Evolutionary conservation across 768 basidiomycete genomes (phyloP).

Genomic region (Cyathus striatus): DNA sequence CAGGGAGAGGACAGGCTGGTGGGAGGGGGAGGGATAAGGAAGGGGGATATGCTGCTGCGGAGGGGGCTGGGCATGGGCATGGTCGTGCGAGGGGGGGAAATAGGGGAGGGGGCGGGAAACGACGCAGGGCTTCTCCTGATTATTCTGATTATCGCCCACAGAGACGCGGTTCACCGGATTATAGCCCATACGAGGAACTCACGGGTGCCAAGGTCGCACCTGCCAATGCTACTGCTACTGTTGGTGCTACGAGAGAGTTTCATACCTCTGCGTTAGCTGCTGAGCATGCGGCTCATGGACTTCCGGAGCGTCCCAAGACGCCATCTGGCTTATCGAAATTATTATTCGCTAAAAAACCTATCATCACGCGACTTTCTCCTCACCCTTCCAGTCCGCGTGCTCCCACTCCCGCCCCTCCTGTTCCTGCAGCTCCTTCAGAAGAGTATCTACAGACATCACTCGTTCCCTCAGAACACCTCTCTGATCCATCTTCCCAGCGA

Average conservation of each 20-base stretch:
- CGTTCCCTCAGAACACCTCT: constrained; percentile 19
- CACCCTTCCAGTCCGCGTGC: not conserved
- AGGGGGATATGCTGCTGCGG: too few species aligned
- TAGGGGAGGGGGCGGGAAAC: not conserved
- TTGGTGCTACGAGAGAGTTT: not conserved
- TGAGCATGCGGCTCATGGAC: not conserved
- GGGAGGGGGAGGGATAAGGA: not conserved
- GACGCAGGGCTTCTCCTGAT: not conserved
- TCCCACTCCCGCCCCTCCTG: constrained; percentile 4
- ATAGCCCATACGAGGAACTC: not conserved
- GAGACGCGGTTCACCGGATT: not conserved
- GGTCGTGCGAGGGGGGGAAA: not conserved
- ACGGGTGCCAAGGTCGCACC: not conserved
- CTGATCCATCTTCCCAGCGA: constrained; percentile 24
- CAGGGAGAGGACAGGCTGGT: too few species aligned
- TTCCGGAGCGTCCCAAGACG: too few species aligned
- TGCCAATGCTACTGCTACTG: not conserved
- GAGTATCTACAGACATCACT: constrained; percentile 26
- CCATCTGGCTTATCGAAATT: too few species aligned
- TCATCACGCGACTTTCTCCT: not conserved
- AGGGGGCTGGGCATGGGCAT: too few species aligned
- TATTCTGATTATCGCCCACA: not conserved
- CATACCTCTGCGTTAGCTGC: not conserved
- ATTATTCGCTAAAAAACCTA: too few species aligned
- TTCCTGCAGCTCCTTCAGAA: constrained; percentile 15